A percentile compares a stretch with the other conserved stretches of the same genome.
Conservation (phyloP, 768 basidiomycete genomes). For the Pholiota conissans region DNA sequence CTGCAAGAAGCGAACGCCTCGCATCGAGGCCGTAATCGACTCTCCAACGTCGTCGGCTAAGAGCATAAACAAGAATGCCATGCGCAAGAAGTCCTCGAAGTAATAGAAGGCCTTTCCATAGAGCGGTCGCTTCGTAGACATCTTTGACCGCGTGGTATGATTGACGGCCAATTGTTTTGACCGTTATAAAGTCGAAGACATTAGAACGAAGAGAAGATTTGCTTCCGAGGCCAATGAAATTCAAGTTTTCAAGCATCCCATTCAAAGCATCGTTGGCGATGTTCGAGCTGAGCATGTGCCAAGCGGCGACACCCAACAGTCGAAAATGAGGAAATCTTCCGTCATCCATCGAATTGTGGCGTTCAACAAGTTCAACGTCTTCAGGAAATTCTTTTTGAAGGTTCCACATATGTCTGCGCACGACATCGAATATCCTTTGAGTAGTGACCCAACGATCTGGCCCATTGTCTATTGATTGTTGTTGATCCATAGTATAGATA, state of each 20-base stretch:
- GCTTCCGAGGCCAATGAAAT: conserved; percentile 12
- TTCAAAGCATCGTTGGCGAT: conserved; percentile 10
- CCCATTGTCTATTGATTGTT: conserved; percentile 35
- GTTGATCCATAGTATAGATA: conserved; percentile 43
- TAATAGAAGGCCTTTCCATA: conserved; percentile 39
- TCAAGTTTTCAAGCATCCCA: conserved; percentile 10
- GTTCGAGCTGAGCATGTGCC: conserved; percentile 3
- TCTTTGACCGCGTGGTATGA: conserved; percentile 9
- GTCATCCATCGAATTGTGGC: no score
- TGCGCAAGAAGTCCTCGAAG: conserved; percentile 44
- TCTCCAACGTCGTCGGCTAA: conserved; percentile 44
- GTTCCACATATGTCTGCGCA: no score
- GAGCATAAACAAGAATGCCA: conserved; percentile 37
- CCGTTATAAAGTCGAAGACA: conserved; percentile 9
- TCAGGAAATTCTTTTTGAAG: no score
- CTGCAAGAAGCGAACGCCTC: conserved; percentile 43
- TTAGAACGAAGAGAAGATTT: conserved; percentile 2
- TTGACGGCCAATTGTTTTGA: neutral
- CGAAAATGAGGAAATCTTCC: no score
- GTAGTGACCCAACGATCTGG: conserved; percentile 43
- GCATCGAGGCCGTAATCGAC: conserved; percentile 52
- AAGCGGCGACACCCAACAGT: conserved; percentile 9
- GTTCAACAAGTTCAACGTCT: no score
- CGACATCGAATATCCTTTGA: conserved; percentile 38
- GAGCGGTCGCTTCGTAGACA: conserved; percentile 12